Evolutionary conservation across 2,329 filamentous ascomycete genomes (phyloP).

Genomic region (Aspergillus sergii): DNA sequence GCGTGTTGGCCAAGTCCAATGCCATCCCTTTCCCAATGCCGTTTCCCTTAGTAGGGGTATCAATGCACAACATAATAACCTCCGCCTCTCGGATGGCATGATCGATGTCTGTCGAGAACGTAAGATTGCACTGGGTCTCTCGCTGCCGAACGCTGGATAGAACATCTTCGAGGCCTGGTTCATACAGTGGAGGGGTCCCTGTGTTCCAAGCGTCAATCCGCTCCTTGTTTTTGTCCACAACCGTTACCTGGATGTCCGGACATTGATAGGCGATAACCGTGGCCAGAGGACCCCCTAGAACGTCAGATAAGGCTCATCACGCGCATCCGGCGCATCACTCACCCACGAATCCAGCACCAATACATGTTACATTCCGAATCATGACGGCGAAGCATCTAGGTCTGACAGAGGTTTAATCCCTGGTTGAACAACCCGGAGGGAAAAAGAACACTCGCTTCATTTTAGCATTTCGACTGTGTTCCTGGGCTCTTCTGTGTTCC

Average conservation of each 20-base stretch:
- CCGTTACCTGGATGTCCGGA: not conserved
- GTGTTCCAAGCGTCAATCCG: not conserved
- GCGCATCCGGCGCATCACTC: not conserved
- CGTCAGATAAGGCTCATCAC: not conserved
- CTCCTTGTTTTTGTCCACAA: not conserved
- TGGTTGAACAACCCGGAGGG: not conserved
- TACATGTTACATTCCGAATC: not conserved
- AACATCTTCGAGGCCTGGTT: not conserved
- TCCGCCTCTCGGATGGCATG: slow-evolving; percentile 68
- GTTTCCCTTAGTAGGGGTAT: slow-evolving; percentile 74
- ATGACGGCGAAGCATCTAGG: not conserved
- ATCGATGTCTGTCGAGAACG: slow-evolving; percentile 71
- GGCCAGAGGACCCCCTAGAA: not conserved
- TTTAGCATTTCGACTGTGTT: not conserved
- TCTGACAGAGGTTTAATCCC: not conserved
- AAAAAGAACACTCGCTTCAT: not conserved
- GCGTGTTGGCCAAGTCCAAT: slow-evolving; percentile 71
- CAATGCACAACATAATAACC: slow-evolving; percentile 73
- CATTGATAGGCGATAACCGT: not conserved
- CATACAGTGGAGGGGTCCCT: not conserved
- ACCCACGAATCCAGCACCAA: not conserved
- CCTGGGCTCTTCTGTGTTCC: not conserved
- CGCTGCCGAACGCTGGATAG: not conserved
- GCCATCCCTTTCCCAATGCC: slow-evolving; percentile 70
- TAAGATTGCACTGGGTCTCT: slow-evolving; percentile 59